Percentiles rank a stretch among this genome's conserved stretches.
These are phyloP conservation scores for Tieghemostelium lacteum DNA, from an alignment of 78 protist species.

Conservation along the genomic window DNA sequence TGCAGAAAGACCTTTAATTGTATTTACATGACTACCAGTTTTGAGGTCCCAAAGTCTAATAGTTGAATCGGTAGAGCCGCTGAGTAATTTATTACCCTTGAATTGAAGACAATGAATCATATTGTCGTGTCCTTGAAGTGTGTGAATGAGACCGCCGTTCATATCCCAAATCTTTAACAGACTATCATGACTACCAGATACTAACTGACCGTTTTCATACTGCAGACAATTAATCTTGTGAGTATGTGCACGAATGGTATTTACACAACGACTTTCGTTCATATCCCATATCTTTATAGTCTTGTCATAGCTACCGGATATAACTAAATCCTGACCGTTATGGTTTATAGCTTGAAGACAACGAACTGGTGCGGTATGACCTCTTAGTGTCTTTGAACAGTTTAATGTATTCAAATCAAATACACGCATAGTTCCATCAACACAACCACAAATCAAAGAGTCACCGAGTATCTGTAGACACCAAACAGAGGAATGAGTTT, in stretches of 20 bases:
- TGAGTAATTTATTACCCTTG: slow-evolving; percentile 60
- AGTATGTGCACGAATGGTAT: slow-evolving; percentile 68
- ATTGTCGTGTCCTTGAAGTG: slow-evolving; percentile 75
- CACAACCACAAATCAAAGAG: slow-evolving; percentile 65
- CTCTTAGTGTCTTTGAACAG: slow-evolving; percentile 53
- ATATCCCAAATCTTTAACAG: slow-evolving; percentile 72
- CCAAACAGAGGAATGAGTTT: slow-evolving; percentile 60
- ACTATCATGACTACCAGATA: slow-evolving; percentile 74
- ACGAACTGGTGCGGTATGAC: slow-evolving; percentile 71
- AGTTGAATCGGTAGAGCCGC: slow-evolving; percentile 70
- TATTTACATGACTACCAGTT: slow-evolving; percentile 62
- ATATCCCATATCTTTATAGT: slow-evolving; percentile 56
- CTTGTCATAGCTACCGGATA: slow-evolving; percentile 59
- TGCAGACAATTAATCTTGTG: slow-evolving; percentile 70
- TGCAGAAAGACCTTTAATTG: slow-evolving; percentile 71
- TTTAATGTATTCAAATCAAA: slow-evolving; percentile 61
- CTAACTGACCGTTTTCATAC: slow-evolving; percentile 72
- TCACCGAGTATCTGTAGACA: slow-evolving; percentile 63
- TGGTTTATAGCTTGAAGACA: slow-evolving; percentile 68
- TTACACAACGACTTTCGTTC: slow-evolving; percentile 24
- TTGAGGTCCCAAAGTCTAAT: slow-evolving; percentile 64
- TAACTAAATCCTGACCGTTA: slow-evolving; percentile 60
- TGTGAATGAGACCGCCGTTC: slow-evolving; percentile 60
- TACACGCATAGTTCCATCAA: slow-evolving; percentile 67
- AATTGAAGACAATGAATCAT: slow-evolving; percentile 79